Percentiles rank a stretch among this genome's conserved stretches.
Conservation (phyloP, 176 grass and related monocot species). For the Cenchrus purpureus region DNA sequence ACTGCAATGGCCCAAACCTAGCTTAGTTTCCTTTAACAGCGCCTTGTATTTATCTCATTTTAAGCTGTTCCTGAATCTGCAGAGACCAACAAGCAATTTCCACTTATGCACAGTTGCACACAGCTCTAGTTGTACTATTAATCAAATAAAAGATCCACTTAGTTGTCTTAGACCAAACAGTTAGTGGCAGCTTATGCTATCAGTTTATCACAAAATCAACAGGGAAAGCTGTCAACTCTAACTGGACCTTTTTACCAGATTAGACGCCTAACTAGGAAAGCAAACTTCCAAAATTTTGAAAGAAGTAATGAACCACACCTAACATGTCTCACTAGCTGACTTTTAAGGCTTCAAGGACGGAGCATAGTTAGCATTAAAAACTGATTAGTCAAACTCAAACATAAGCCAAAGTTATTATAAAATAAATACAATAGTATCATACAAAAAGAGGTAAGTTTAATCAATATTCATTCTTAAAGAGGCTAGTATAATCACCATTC, state of each 20-base stretch:
- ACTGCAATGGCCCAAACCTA: not conserved
- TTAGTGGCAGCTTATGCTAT: not conserved
- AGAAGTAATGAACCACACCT: not conserved
- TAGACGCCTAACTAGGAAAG: not conserved
- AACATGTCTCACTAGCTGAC: not conserved
- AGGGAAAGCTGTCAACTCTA: not conserved
- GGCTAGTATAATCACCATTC: slow-evolving; percentile 21
- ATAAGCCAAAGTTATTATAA: not conserved
- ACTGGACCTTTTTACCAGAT: slow-evolving; percentile 12
- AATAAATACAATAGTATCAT: slow-evolving; percentile 14
- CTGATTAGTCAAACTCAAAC: slow-evolving; percentile 11
- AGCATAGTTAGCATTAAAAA: not conserved
- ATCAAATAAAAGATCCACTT: not conserved
- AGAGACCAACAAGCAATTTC: not conserved
- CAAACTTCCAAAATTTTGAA: not conserved
- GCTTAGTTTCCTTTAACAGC: not conserved
- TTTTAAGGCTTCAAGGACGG: not conserved
- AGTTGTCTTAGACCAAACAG: slow-evolving; percentile 23
- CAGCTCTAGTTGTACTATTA: not conserved
- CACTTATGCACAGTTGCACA: not conserved
- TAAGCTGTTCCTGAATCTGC: not conserved
- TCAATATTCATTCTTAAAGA: not conserved
- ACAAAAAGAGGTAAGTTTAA: not conserved
- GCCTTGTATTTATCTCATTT: not conserved
- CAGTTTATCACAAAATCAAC: not conserved